Base-by-base conservation (phyloP, 1,139 yeast species). In the Blastobotrys ciferrii region DNA sequence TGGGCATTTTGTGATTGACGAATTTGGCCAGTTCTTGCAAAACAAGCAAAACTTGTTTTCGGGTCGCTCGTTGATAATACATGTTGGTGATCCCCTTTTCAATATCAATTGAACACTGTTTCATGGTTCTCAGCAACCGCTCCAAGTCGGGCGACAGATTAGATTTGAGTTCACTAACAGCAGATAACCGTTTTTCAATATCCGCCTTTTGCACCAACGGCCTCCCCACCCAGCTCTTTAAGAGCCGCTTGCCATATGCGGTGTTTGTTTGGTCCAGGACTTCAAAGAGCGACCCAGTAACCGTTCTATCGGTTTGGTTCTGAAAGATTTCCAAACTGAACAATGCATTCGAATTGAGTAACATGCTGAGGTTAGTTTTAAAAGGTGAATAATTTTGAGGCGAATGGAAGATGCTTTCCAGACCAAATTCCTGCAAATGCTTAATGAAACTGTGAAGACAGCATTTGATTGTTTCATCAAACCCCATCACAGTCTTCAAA, bases 221-320 rank as follows among this genome's bases (percentile, higher is more conserved):
- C 53, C 76, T 72, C 0, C 81, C 74, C 0, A 91, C 69, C 98
- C 98, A 92, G 44, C 76, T 72, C 31, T 74, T 73, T 15, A 92
- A 64, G 51, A 79, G 60, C 48, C 96, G 68, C 45, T 73, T 76
- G 0, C 98, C 98, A 67, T 83, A 85, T 30, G 76, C 73, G 0
- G 97, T 87, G 39, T 80, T 70, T 0, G 98, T 87, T 54, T 84
- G 91, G 63, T 91, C 87, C 53, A 92, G 62, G 2, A 87, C 70
- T 88, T 92, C 85, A 13, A 86, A 66, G 14, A 92, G 67, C 0
- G 96, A 81, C 0, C 97, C 98, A 31, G 72, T 69, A 5, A 70
- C 71, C 1, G 76, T 69, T 14, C 68, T 66, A 53, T 81, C 80
- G 0, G 92, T 80, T 2, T 75, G 69, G 58, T 87, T 87, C 35